Percentiles rank a stretch among this genome's conserved stretches.
Evolutionary conservation across 495 filamentous ascomycete species (phyloP).

Genomic region (Trichoderma parareesei): DNA sequence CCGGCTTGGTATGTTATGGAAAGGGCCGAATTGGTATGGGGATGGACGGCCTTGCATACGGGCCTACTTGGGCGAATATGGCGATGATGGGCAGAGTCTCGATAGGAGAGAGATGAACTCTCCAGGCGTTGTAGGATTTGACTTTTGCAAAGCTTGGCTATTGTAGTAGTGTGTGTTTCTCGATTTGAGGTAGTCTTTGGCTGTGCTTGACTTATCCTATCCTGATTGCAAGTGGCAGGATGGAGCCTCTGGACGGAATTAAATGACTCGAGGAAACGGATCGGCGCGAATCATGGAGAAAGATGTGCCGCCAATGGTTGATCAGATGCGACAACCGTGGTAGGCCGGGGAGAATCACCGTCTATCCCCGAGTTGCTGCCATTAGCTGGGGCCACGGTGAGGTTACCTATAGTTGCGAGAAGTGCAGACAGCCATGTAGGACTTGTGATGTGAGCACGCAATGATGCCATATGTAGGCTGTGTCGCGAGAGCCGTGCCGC

Average conservation of each 20-base stretch:
- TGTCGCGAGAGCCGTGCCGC: no score
- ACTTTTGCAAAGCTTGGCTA: no score
- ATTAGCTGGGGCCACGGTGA: not conserved
- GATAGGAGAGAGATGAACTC: no score
- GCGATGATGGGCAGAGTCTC: not conserved
- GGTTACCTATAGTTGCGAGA: not conserved
- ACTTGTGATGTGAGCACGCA: no score
- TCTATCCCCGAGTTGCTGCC: not conserved
- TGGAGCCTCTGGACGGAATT: not conserved
- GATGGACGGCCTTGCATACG: not conserved
- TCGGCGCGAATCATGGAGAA: no score
- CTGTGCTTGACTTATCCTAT: not conserved
- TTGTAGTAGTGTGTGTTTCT: no score
- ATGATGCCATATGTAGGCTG: no score
- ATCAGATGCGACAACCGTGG: not conserved
- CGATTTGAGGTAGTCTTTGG: no score
- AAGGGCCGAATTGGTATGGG: constrained; percentile 8
- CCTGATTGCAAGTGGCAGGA: not conserved
- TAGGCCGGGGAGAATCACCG: not conserved
- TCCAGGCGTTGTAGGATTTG: no score
- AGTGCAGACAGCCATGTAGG: no score
- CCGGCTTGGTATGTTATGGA: not conserved
- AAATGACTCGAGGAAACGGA: not conserved
- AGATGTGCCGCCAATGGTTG: not conserved
- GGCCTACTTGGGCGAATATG: not conserved